phyloP scores from a whole-genome alignment of 352 stramenopile genomes.

The Pythium plurisporium region DNA sequence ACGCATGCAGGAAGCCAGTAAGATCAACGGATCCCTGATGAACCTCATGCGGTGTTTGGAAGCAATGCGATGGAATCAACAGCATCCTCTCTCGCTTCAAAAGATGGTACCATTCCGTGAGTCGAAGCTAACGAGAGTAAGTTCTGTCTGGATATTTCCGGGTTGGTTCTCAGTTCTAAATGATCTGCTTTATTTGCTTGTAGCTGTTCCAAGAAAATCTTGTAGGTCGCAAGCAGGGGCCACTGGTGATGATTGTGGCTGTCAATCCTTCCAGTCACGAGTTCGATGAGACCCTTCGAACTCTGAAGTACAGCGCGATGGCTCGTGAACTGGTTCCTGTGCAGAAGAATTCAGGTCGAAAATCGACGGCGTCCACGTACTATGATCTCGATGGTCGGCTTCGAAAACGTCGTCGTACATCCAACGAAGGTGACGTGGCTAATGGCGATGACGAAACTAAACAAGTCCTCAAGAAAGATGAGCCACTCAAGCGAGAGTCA shows the following conservation, averaged over 20 bases:
- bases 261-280: conserved; percentile 91
- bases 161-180: background rate
- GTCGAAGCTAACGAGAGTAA: conserved; percentile 91
- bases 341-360: conserved; percentile 28
- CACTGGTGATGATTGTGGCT: conserved; percentile 96
- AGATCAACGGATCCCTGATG: conserved; percentile 98
- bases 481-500: conserved; percentile 8
- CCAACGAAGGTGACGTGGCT: conserved; percentile 3
- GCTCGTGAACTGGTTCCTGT: conserved; percentile 88
- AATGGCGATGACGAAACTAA: background rate
- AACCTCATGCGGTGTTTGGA: conserved; percentile 97
- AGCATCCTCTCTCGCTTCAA: conserved; percentile 59
- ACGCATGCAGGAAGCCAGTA: conserved; percentile 95
- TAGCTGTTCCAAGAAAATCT: conserved; percentile 95
- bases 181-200: background rate
- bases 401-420: conserved; percentile 19
- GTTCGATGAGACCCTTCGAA: conserved; percentile 96
- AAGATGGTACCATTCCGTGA: conserved; percentile 97
- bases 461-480: background rate
- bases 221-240: conserved; percentile 69
- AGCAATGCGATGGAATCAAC: conserved; percentile 91
- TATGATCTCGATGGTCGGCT: conserved; percentile 28
- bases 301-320: conserved; percentile 92
- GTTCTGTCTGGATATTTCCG: background rate
- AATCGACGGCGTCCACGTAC: conserved; percentile 27